Evolutionary conservation across 78 protist genomes (phyloP), one percentile per base, ranked within the genome.

Genomic region (Dictyostelium firmibasis): DNA sequence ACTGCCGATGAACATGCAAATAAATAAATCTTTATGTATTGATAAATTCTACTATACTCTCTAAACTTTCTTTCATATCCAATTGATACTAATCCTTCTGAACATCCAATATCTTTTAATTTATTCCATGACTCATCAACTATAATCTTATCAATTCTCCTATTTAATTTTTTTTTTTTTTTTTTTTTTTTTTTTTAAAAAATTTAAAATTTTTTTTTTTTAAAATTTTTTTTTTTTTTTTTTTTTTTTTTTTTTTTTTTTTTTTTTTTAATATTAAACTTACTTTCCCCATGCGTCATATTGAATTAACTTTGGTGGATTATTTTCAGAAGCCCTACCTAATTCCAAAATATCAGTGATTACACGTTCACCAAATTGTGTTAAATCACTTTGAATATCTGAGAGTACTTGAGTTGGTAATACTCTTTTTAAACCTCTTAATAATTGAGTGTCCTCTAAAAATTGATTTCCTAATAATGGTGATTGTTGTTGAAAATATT

Each of bases 1-100:
- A 95, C 97, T 11, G 91, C 92, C 67, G 85, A 31, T n/a, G 95
- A 91, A 47, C 96, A 84, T n/a, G 96, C 91, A 85, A 85, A 94
- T 14, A 95, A 72, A 31, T 87, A 95, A n/a, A 95, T 44, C 83
- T 95, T 95, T 16, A 94, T n/a, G 23, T 83, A 83, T 67, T 89
- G 93, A 81, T 92, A 94, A 13, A 95, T 10, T 76, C 97, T 74
- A 60, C 95, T 89, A 38, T 41, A 91, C 25, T 93, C 97, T 41
- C 27, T 20, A 29, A 69, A 67, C 43, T 75, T 64, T 53, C 94
- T 33, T 76, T 95, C 97, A 81, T 91, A 95, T 13, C 94, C 94
- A 53, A 95, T 95, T 14, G 69, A 31, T 4, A 95, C 93, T 23
- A 95, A 64, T 41, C 97, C 97, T 75, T 95, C 94, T 50, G 23